Evolutionary conservation across 192 early-diverging fungal genomes (phyloP), one percentile per base, ranked within the genome.

Genomic region (Spizellomyces sp.): DNA sequence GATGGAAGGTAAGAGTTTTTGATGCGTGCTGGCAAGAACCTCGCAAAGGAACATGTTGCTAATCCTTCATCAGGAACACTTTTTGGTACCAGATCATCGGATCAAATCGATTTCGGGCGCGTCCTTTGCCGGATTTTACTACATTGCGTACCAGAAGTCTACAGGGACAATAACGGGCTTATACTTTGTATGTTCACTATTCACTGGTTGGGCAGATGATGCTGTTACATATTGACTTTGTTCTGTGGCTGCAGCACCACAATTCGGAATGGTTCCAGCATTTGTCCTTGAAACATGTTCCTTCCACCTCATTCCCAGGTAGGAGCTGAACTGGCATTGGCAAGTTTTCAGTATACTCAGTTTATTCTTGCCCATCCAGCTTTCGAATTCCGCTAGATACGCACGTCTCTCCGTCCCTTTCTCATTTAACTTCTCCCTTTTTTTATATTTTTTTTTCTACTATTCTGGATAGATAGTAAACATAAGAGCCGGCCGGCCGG

Each of bases 91-190:
- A n/a, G 90, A 95, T 73, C 93, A 95, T 77, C 77, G 80, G 45
- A 85, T 94, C 14, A 84, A 82, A 60, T 79, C 75, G 14, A 92
- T 95, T 52, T 79, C 86, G 60, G 94, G 94, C 41, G 94, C 94
- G 6, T 91, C 90, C 57, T 95, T 93, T 86, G 93, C 90, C 36
- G 94, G 94, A 8, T 95, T 95, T 62, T 95, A 95, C 72, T 95
- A 94, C 64, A 91, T 75, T 83, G 87, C 77, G 17, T 94, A 89
- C 64, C 82, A 90, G 60, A 84, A 87, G 46, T 88, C 86, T 9
- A 83, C 87, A 12, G 73, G 80, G 17, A 88, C 85, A 45, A 86
- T 85, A 10, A 87, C 83, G 8, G 90, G 86, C 46, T 91, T 91
- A 59, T 93, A 90, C 56, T 89, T 79, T 66, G 27, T 36, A 65